Evolutionary conservation across 768 basidiomycete species (phyloP), one percentile per base, ranked within the genome.

Genomic region (Thelephora aurantiotincta): DNA sequence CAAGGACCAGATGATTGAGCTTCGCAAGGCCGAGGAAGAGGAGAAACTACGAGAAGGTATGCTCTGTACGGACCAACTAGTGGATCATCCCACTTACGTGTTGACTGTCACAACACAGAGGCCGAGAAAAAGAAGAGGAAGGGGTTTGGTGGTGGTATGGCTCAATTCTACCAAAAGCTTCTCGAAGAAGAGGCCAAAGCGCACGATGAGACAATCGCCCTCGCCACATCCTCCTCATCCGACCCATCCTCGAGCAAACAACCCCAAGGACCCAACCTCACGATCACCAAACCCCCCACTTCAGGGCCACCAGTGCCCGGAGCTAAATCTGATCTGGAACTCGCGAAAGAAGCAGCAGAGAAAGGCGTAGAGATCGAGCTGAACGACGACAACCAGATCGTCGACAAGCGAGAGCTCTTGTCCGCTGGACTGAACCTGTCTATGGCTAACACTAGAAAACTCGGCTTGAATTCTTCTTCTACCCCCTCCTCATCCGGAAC

Each of bases 301-400:
- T 68, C 79, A 55, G 65, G 68, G 0, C 72, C 75, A 38, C 26
- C 4, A 30, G 9, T 30, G 9, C 9, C 26, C 9, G 26, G 26
- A 4, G 4, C 12, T 6, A 63, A 73, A 54, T 79, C 85, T 34
- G 91, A 94, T 62, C 57, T 75, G 23, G 82, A 89, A 57, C 71
- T 89, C 22, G 89, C 85, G 19, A 73, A 63, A 38, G 55, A 73
- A 38, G 89, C 90, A 13, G 69, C 71, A 54, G 75, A 72, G 49
- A 72, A 83, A 57, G 93, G 92, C 19, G 85, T 85, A 61, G 72
- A 79, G 11, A 81, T 99, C 33, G 94, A 97, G 63, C 67, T 97
- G 33, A 98, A 98, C 62, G 94, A 98, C 62, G 93, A 97, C 56
- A 93, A 92, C 56, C 88, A 93, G 60, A 92, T 98, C 42, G 83